Percentiles rank a stretch among this genome's conserved stretches.
These are phyloP conservation scores for Tuber microsphaerosporum DNA, from an alignment of 495 filamentous ascomycete genomes.

Conservation along the genomic window DNA sequence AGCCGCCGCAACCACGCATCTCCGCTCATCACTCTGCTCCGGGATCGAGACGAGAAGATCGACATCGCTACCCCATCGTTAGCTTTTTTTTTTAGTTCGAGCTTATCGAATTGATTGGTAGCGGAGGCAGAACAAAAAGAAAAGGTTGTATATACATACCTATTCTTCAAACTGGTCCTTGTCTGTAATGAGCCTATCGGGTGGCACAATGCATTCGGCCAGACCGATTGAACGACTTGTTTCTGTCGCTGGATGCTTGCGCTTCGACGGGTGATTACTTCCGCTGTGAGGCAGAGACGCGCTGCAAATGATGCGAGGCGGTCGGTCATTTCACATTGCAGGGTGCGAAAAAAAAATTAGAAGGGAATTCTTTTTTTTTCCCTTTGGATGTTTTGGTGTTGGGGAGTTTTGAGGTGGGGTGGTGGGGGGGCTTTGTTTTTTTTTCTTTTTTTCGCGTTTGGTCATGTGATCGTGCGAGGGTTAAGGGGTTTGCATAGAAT, in stretches of 20 bases:
- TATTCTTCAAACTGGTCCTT: conserved; percentile 21
- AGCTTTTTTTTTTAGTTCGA: neutral
- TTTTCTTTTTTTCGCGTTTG: neutral
- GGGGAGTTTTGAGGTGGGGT: conserved; percentile 1
- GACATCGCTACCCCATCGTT: conserved; percentile 21
- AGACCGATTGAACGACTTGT: neutral
- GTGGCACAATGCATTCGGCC: conserved; percentile 20
- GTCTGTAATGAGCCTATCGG: conserved; percentile 27
- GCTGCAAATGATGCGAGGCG: conserved; percentile 22
- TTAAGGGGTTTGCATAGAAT: neutral
- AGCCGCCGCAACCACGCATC: conserved; percentile 8
- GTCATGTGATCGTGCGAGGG: neutral
- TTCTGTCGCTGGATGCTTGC: neutral
- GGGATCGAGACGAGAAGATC: conserved; percentile 33
- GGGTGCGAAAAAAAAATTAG: neutral
- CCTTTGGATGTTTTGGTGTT: neutral
- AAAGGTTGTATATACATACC: conserved; percentile 8
- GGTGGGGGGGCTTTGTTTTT: neutral
- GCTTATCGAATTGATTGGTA: neutral
- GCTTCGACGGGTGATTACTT: conserved; percentile 17
- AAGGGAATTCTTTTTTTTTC: conserved; percentile 4
- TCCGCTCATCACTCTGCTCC: neutral
- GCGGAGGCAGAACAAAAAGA: neutral
- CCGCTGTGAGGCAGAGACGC: conserved; percentile 21
- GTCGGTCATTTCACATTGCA: conserved; percentile 25